These are phyloP conservation scores for Leccinum ochraceum DNA, from an alignment of 768 basidiomycete genomes.

Conservation along the genomic window DNA sequence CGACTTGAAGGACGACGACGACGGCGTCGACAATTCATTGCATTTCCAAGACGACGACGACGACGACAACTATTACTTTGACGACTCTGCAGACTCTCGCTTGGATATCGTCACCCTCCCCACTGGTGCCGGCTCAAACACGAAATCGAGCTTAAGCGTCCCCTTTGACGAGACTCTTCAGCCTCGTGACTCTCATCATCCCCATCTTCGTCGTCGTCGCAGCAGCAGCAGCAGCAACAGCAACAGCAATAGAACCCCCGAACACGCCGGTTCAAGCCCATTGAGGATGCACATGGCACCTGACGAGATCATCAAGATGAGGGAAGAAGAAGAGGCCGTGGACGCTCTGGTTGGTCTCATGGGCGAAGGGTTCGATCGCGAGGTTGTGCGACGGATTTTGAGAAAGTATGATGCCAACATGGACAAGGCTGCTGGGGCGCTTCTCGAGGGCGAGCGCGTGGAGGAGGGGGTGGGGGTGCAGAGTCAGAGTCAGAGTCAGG, in stretches of 20 bases:
- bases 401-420: constrained; percentile 61
- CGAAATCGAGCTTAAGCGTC: no score
- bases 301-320: constrained; percentile 18
- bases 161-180: no score
- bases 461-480: constrained; percentile 24
- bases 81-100: no score
- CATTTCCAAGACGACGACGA: constrained; percentile 15
- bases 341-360: constrained; percentile 39
- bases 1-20: constrained; percentile 1
- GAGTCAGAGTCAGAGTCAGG: constrained; percentile 17
- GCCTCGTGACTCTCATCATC: no score
- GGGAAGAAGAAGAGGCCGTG: constrained; percentile 34
- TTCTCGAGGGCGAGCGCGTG: constrained; percentile 53
- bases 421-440: constrained; percentile 54
- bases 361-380: constrained; percentile 42
- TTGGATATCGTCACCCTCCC: no score
- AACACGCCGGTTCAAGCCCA: neutral
- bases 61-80: no score
- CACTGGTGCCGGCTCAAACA: no score
- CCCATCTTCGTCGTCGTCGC: no score
- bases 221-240: no score
- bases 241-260: neutral
- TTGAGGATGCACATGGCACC: constrained; percentile 21
- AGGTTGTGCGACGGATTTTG: constrained; percentile 55
- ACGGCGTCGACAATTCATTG: constrained; percentile 13